A percentile compares a stretch with the other conserved stretches of the same genome.
Evolutionary conservation across 2,329 filamentous ascomycete genomes (phyloP).

Genomic region (Fonsecaea erecta): DNA sequence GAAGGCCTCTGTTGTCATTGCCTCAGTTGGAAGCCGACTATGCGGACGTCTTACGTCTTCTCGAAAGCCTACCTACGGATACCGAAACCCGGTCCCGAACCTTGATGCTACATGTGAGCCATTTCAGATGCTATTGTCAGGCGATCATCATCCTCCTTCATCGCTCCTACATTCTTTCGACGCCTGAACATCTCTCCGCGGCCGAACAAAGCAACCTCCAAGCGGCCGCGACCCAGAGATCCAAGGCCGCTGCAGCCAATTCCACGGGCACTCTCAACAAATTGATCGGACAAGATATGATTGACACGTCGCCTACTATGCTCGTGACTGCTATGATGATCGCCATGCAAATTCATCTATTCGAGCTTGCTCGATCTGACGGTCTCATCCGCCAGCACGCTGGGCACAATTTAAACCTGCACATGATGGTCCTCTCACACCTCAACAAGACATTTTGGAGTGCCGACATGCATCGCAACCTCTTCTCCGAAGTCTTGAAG

Average conservation of each 20-base stretch:
- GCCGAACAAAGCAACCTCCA: constrained; percentile 35
- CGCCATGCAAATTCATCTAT: constrained; percentile 30
- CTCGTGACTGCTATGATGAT: constrained; percentile 23
- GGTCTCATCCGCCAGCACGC: constrained; percentile 27
- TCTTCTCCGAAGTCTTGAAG: constrained; percentile 28
- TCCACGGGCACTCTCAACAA: constrained; percentile 41
- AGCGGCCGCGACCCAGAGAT: constrained; percentile 34
- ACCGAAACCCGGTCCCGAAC: constrained; percentile 12
- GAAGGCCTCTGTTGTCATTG: constrained; percentile 30
- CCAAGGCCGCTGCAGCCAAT: constrained; percentile 39
- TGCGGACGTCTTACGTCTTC: constrained; percentile 28
- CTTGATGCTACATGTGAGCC: constrained; percentile 6
- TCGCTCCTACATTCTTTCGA: constrained; percentile 38
- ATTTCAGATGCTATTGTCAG: constrained; percentile 25
- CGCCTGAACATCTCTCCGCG: constrained; percentile 33
- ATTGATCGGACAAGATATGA: constrained; percentile 29
- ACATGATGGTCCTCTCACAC: constrained; percentile 26
- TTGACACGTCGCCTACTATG: constrained; percentile 21
- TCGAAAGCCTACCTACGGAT: constrained; percentile 29
- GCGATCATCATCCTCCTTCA: constrained; percentile 41
- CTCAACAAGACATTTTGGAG: constrained; percentile 32
- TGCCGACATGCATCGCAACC: constrained; percentile 30
- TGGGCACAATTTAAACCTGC: constrained; percentile 29
- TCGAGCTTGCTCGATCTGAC: constrained; percentile 18
- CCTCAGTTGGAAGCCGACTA: constrained; percentile 38